Conservation (phyloP, 768 basidiomycete species). For the Pisolithus microcarpus region DNA sequence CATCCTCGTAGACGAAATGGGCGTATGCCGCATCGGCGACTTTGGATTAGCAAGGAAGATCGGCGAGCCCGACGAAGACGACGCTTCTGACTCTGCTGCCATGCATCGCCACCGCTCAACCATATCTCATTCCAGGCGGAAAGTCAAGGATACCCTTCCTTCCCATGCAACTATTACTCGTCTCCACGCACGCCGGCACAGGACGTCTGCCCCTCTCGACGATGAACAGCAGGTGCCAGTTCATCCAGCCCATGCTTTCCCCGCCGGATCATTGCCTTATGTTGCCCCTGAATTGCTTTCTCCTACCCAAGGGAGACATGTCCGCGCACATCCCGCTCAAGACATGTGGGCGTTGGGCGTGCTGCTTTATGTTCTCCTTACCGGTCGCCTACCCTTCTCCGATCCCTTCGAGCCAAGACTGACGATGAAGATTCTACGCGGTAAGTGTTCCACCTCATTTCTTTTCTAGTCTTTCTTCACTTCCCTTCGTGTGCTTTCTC, state of each 20-base stretch:
- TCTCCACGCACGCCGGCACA: conserved; percentile 38
- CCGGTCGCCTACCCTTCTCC: conserved; percentile 77
- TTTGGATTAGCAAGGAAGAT: conserved; percentile 76
- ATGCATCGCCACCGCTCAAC: conserved; percentile 23
- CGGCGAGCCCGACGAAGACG: conserved; percentile 39
- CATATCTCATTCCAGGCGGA: conserved; percentile 20
- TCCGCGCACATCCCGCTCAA: conserved; percentile 55
- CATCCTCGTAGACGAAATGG: conserved; percentile 83
- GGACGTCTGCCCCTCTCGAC: conserved; percentile 38
- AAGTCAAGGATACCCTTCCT: conserved; percentile 14
- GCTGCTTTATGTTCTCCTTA: conserved; percentile 78
- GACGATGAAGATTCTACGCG: conserved; percentile 85
- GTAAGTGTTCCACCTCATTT: conserved; percentile 35
- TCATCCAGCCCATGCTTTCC: conserved; percentile 38
- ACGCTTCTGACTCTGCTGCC: conserved; percentile 12
- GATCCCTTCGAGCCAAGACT: conserved; percentile 90
- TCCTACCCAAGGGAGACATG: conserved; percentile 33
- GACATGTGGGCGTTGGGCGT: conserved; percentile 97
- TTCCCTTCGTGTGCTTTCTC: background rate
- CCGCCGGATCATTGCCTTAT: conserved; percentile 85
- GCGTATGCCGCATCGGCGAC: conserved; percentile 78
- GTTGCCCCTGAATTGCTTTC: conserved; percentile 82
- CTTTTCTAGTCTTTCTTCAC: conserved; percentile 1
- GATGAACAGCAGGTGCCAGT: conserved; percentile 21
- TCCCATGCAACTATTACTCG: conserved; percentile 16